Evolutionary conservation across 257 asterid species (phyloP).

Genomic region (Marsdenia floribunda): DNA sequence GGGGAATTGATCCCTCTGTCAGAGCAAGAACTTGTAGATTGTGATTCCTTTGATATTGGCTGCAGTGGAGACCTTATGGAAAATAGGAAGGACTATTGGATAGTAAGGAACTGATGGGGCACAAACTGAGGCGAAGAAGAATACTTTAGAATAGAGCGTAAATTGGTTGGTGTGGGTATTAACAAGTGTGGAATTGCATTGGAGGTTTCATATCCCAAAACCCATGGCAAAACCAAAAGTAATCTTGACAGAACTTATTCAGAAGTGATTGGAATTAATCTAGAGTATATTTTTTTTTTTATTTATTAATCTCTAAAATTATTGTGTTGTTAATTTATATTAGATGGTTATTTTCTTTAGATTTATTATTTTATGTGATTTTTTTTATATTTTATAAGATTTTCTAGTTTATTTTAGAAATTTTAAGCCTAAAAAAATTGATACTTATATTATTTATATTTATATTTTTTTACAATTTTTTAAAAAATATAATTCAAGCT

Average conservation of each 20-base stretch:
- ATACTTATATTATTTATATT: no score
- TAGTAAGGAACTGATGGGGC: conserved; percentile 88
- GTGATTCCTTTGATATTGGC: conserved; percentile 52
- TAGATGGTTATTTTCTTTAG: no score
- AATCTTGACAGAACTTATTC: not conserved
- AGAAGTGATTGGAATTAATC: conserved; percentile 5
- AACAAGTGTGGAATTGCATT: conserved; percentile 76
- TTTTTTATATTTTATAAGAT: no score
- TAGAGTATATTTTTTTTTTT: no score
- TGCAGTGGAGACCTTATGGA: conserved; percentile 79
- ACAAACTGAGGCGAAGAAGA: conserved; percentile 72
- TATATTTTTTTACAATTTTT: no score
- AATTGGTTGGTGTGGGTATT: conserved; percentile 14
- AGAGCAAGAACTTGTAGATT: conserved; percentile 72
- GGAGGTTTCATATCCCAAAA: conserved; percentile 70
- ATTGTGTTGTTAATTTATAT: no score
- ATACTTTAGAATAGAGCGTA: conserved; percentile 53
- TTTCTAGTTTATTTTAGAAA: no score
- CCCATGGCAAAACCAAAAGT: conserved; percentile 21
- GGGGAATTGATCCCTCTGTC: conserved; percentile 58
- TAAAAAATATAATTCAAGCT: no score
- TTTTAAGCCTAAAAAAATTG: no score
- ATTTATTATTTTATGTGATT: no score
- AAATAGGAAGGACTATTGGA: conserved; percentile 63
- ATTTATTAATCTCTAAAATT: no score